Evolutionary conservation across 345 rosid genomes (phyloP).

Genomic region (Moricandia moricandioides): DNA sequence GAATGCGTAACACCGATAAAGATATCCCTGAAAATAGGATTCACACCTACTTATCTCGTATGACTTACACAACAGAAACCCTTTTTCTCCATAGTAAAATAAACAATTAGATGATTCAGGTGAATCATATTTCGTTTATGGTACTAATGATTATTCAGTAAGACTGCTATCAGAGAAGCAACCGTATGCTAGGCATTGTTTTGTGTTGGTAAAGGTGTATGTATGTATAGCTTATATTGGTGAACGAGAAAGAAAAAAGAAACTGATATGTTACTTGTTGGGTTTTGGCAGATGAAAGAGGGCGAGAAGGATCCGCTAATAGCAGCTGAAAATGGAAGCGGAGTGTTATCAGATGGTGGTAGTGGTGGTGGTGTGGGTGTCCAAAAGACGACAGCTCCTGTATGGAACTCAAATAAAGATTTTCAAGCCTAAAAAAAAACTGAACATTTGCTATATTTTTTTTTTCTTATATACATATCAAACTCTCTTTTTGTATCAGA

Average conservation of each 20-base stretch:
- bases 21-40: neutral
- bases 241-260: neutral
- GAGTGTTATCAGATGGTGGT: slow-evolving; percentile 52
- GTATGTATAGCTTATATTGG: neutral
- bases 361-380: slow-evolving; percentile 27
- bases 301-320: slow-evolving; percentile 79
- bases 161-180: neutral
- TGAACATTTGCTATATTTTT: slow-evolving; percentile 9
- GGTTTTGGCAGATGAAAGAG: slow-evolving; percentile 61
- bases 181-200: neutral
- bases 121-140: too few relatives aligned
- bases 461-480: neutral
- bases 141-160: too few relatives aligned
- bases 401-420: slow-evolving; percentile 90
- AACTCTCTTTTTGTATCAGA: slow-evolving; percentile 32
- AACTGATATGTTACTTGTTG: neutral
- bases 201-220: neutral
- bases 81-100: neutral
- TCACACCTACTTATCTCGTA: neutral
- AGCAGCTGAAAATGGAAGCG: slow-evolving; percentile 66
- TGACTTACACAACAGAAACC: neutral
- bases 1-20: neutral
- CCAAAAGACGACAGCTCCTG: slow-evolving; percentile 50
- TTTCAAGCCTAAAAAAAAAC: slow-evolving; percentile 63
- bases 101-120: neutral